phyloP scores from a whole-genome alignment of 176 grass and related monocot genomes.

The Typha latifolia region DNA sequence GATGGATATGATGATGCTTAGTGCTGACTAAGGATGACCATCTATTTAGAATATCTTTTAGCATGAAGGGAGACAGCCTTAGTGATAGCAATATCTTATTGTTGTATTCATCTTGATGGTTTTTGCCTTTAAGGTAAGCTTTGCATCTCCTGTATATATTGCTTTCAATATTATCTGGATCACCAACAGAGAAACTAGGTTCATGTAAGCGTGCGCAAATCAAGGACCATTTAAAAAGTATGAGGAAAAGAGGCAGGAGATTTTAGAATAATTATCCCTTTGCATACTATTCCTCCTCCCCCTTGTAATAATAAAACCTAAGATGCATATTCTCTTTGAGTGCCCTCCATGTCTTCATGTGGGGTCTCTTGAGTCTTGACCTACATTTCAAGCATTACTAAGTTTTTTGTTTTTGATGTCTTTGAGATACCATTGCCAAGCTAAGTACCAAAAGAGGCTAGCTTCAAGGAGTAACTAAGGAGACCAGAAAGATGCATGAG shows the following conservation, averaged over 20 bases:
- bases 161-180: too few species aligned
- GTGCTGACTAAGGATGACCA: too few species aligned
- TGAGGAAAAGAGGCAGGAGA: background rate
- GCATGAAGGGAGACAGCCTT: too few species aligned
- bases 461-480: background rate
- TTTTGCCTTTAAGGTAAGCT: too few species aligned
- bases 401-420: background rate
- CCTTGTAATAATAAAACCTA: background rate
- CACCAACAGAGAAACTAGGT: too few species aligned
- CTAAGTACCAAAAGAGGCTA: background rate
- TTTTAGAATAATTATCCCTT: background rate
- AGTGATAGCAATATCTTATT: too few species aligned
- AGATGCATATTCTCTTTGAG: background rate
- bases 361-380: background rate
- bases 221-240: background rate
- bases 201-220: too few species aligned
- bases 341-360: background rate
- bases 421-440: constrained; percentile 1
- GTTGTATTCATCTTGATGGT: too few species aligned
- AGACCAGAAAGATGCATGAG: background rate
- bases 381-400: constrained; percentile 6
- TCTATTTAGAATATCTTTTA: too few species aligned
- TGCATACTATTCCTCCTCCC: background rate
- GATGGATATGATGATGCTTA: too few species aligned
- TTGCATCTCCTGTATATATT: too few species aligned